Conservation (phyloP, 441 rosid species). For the Euphorbia corollata region DNA sequence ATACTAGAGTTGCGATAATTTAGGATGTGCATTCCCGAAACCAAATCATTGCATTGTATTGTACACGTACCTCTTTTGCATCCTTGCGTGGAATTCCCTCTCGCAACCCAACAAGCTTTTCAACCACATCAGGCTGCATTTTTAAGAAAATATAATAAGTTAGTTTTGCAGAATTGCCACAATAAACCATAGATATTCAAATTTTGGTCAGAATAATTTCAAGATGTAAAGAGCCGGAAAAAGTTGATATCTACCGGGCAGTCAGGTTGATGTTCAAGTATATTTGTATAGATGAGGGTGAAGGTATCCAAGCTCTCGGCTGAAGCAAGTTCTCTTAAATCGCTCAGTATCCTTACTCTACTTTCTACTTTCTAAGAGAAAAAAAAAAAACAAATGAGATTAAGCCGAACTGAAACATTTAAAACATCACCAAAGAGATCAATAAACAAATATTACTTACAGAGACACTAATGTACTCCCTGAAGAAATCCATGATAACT, state of each 20-base stretch:
- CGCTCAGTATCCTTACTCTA: conserved; percentile 77
- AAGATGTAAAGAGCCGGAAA: neutral
- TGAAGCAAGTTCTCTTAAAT: conserved; percentile 95
- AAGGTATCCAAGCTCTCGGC: conserved; percentile 95
- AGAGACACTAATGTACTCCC: conserved; percentile 78
- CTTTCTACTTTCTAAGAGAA: conserved; percentile 78
- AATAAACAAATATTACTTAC: conserved; percentile 40
- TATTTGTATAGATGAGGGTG: conserved; percentile 84
- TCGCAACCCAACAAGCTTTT: conserved; percentile 86
- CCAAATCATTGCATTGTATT: conserved; percentile 3
- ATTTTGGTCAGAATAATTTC: neutral
- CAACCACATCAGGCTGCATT: conserved; percentile 89
- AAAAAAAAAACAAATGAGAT: conserved; percentile 8
- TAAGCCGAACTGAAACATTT: too few species aligned
- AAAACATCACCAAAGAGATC: too few species aligned
- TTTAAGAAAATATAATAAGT: conserved; percentile 2
- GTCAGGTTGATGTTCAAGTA: conserved; percentile 95
- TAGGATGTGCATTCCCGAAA: neutral
- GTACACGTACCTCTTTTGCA: conserved; percentile 74
- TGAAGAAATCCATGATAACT: conserved; percentile 88
- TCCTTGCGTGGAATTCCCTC: conserved; percentile 97
- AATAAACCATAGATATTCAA: neutral
- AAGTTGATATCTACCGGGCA: conserved; percentile 60
- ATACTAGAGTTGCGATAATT: neutral
- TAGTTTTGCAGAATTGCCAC: neutral